These are phyloP conservation scores for Acorus gramineus DNA, from an alignment of 106 monocot species.

Conservation along the genomic window DNA sequence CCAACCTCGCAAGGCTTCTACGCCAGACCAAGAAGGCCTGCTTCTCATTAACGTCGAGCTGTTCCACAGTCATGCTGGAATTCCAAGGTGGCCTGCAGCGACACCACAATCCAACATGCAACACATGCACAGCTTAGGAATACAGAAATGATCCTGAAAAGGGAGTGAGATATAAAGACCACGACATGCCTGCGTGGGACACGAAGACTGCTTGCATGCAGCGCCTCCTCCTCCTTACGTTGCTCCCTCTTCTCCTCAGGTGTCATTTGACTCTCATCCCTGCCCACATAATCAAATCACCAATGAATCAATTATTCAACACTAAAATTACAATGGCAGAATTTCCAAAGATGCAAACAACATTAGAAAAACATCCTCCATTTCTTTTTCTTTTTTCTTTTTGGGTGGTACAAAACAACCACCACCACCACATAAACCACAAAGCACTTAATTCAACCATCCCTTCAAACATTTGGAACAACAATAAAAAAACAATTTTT, in stretches of 20 bases:
- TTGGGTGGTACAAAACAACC: no score
- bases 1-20: conserved; percentile 63
- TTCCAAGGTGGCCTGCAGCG: conserved; percentile 63
- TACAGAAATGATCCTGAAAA: neutral
- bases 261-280: conserved; percentile 11
- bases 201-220: conserved; percentile 64
- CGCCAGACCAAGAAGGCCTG: conserved; percentile 68
- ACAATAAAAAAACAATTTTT: no score
- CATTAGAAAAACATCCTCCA: no score
- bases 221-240: conserved; percentile 62
- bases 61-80: conserved; percentile 60
- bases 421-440: no score
- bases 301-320: no score
- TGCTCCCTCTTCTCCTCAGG: conserved; percentile 29
- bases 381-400: no score
- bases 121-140: neutral
- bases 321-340: no score
- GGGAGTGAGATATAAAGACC: neutral
- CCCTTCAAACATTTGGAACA: no score
- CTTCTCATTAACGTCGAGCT: conserved; percentile 67
- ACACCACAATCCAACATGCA: neutral
- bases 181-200: conserved; percentile 66
- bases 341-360: no score
- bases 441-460: no score
- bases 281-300: neutral